Conservation (phyloP, 169 alveolate genomes). For the Plasmodium vivax region DNA sequence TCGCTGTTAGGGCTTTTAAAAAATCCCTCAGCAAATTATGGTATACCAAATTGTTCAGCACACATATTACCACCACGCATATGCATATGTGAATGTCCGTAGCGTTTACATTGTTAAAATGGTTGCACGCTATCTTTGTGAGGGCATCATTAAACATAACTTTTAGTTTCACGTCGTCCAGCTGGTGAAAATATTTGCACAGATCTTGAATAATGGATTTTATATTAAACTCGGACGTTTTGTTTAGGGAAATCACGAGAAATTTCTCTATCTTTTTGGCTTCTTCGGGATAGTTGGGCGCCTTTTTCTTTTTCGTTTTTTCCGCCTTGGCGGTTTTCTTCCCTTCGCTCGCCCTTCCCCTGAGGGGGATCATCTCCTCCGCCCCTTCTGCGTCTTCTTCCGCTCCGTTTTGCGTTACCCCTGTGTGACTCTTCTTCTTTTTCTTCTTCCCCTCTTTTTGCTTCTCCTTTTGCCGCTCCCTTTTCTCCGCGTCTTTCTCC, state of each 20-base stretch:
- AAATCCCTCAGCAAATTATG: constrained; percentile 39
- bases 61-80: constrained; percentile 34
- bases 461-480: constrained; percentile 15
- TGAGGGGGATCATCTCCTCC: not conserved
- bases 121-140: constrained; percentile 8
- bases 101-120: constrained; percentile 47
- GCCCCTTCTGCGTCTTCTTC: not conserved
- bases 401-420: not conserved
- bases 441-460: not conserved
- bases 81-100: constrained; percentile 69
- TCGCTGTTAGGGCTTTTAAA: constrained; percentile 15
- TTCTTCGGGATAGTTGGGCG: constrained; percentile 8
- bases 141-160: constrained; percentile 7
- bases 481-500: constrained; percentile 12
- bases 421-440: not conserved
- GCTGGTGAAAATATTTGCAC: constrained; percentile 56
- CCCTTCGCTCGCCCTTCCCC: not conserved
- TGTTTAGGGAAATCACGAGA: constrained; percentile 36
- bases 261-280: constrained; percentile 57
- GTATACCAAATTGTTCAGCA: constrained; percentile 43
- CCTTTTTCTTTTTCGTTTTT: constrained; percentile 12
- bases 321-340: constrained; percentile 7
- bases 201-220: constrained; percentile 60
- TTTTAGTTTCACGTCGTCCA: constrained; percentile 12
- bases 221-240: constrained; percentile 71